Percentiles rank a stretch among this genome's conserved stretches.
Conservation (phyloP, 148 eudicot genomes). For the Vaccinium myrtillus region DNA sequence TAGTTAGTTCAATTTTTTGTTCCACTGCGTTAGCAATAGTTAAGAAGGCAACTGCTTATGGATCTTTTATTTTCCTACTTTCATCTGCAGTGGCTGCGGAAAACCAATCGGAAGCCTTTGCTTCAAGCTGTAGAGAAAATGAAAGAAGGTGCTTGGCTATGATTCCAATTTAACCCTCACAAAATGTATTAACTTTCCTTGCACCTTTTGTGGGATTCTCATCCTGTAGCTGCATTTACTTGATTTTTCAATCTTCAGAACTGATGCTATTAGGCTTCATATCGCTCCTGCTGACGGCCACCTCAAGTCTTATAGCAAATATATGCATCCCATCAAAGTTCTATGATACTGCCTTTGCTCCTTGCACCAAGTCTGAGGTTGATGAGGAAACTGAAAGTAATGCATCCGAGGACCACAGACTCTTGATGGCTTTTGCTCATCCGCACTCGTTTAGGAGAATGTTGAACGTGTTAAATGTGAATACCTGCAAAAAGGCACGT, state of each 20-base stretch:
- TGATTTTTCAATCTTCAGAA: slow-evolving; percentile 43
- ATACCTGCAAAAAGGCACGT: slow-evolving; percentile 75
- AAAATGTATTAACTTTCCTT: not conserved
- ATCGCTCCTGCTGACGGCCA: slow-evolving; percentile 88
- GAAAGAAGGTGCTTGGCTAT: slow-evolving; percentile 79
- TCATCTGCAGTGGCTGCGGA: slow-evolving; percentile 69
- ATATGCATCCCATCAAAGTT: slow-evolving; percentile 83
- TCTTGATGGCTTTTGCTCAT: slow-evolving; percentile 41
- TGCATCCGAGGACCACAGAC: slow-evolving; percentile 52
- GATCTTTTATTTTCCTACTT: slow-evolving; percentile 4
- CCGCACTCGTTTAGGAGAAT: slow-evolving; percentile 54
- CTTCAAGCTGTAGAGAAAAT: slow-evolving; percentile 95
- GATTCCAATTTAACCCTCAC: not conserved
- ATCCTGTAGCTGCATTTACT: slow-evolving; percentile 6
- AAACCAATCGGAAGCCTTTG: slow-evolving; percentile 77
- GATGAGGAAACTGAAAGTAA: slow-evolving; percentile 43
- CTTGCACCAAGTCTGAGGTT: slow-evolving; percentile 64
- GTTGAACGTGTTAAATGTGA: slow-evolving; percentile 49
- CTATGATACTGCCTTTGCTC: slow-evolving; percentile 72
- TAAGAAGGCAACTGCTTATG: not conserved
- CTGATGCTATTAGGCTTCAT: slow-evolving; percentile 98
- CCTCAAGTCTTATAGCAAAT: slow-evolving; percentile 76
- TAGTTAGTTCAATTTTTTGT: slow-evolving; percentile 1
- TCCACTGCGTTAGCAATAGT: not conserved
- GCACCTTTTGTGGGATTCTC: not conserved